Base-by-base conservation (phyloP, 2,329 filamentous ascomycete species). In the Fusarium nygamai region DNA sequence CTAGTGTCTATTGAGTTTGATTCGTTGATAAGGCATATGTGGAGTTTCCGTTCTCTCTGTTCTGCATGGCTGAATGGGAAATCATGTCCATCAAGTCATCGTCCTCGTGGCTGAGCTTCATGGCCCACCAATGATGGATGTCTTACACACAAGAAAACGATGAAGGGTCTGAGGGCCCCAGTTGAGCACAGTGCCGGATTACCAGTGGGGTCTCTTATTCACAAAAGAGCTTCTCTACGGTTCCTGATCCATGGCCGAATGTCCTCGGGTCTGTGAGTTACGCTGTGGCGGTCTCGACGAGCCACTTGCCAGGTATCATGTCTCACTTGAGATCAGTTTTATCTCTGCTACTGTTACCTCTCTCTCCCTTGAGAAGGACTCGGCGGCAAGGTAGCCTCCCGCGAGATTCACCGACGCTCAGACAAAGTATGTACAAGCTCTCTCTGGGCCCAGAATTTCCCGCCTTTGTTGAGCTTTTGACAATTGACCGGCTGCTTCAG, bases 221-320 rank as follows among this genome's bases (percentile, higher is more conserved):
- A 33, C 43, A 74, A 71, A 72, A 71, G 66, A 58, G 33, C 43
- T 38, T 56, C 51, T 47, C 33, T 44, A 24, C 47, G 68, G 71
- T 74, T 77, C 66, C 72, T 66, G 68, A 69, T 61, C 58, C 57
- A 53, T 72, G 61, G 62, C 64, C 76, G 74, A 67, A 67, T 72
- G 64, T 59, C 61, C 69, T 75, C 61, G 67, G 67, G 75, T 75
- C 67, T 71, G 65, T 64, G 58, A 69, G 64, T 62, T 77, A 71
- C 69, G 70, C 64, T 78, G 76, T 77, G 76, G 74, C 76, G 71
- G 76, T 77, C 73, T 78, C 69, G 68, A 75, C 64, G 69, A 69
- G 62, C 75, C 71, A 78, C 66, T 76, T 64, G 76, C 61, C 41
- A 69, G 67, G 72, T 72, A 61, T 74, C 72, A 70, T 78, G 76